A percentile compares a stretch with the other conserved stretches of the same genome.
Evolutionary conservation across 2,329 filamentous ascomycete genomes (phyloP).

Genomic region (Colletotrichum tofieldiae): DNA sequence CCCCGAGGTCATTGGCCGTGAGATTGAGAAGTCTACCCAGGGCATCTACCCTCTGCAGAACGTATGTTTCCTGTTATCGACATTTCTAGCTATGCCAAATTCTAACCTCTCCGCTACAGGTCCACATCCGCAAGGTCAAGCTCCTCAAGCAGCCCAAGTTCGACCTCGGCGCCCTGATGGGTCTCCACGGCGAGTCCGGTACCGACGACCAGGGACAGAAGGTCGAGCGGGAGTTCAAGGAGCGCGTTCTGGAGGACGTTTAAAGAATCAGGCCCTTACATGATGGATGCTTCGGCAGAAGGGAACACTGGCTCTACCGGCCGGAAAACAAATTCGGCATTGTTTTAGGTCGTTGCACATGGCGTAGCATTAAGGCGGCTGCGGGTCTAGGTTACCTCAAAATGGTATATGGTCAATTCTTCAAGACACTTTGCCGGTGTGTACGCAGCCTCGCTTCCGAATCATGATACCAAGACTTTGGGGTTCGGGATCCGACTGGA

Average conservation of each 20-base stretch:
- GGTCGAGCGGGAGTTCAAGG: constrained; percentile 99
- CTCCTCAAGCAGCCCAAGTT: constrained; percentile 99
- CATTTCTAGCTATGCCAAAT: accelerated
- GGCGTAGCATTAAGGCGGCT: constrained; percentile 62
- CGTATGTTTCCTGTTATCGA: constrained; percentile 67
- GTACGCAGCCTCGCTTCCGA: constrained; percentile 39
- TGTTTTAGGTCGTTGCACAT: constrained; percentile 61
- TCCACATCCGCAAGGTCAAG: constrained; percentile 99
- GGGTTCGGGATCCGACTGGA: constrained; percentile 36
- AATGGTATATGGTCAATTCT: constrained; percentile 45
- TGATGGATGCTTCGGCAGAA: constrained; percentile 60
- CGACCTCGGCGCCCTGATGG: constrained; percentile 95
- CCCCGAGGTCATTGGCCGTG: constrained; percentile 98
- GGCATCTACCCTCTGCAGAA: constrained; percentile 99
- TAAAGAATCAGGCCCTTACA: constrained; percentile 71
- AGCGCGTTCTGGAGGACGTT: constrained; percentile 93
- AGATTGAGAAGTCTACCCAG: constrained; percentile 99
- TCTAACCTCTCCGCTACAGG: constrained; percentile 71
- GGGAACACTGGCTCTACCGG: constrained; percentile 42
- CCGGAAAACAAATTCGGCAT: constrained; percentile 49
- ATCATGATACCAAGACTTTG: constrained; percentile 39
- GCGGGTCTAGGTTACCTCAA: constrained; percentile 58
- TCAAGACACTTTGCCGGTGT: constrained; percentile 37
- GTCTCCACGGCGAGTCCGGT: constrained; percentile 96
- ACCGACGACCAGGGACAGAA: constrained; percentile 98